Evolutionary conservation across 2,329 filamentous ascomycete species (phyloP).

Genomic region (Pestalotiopsis sp.): DNA sequence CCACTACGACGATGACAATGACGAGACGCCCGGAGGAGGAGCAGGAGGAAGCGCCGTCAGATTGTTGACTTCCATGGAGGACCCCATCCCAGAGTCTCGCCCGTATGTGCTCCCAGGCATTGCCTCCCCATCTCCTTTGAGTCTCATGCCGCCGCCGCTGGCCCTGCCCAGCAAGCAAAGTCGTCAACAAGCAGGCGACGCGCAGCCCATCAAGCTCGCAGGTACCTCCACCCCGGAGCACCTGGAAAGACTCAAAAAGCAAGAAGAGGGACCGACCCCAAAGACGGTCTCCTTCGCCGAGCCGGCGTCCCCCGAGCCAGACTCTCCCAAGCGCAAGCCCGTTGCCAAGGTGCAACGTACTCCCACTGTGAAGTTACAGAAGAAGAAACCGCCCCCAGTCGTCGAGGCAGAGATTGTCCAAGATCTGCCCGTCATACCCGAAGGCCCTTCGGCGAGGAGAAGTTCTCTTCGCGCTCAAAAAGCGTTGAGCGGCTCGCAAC

Average conservation of each 20-base stretch:
- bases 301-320: conserved; percentile 12
- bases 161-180: conserved; percentile 20
- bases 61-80: conserved; percentile 65
- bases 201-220: conserved; percentile 18
- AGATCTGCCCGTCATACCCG: conserved; percentile 52
- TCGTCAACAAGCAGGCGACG: conserved; percentile 14
- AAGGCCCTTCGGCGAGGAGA: conserved; percentile 49
- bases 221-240: conserved; percentile 36
- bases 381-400: conserved; percentile 31
- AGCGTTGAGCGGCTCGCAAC: conserved; percentile 18
- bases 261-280: conserved; percentile 37
- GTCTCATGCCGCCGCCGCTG: conserved; percentile 25
- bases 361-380: conserved; percentile 54
- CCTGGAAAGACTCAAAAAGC: conserved; percentile 36
- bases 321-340: conserved; percentile 25
- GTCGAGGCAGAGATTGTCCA: conserved; percentile 35
- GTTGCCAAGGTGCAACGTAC: conserved; percentile 21
- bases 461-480: conserved; percentile 33
- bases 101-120: conserved; percentile 54
- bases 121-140: conserved; percentile 19
- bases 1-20: conserved; percentile 55
- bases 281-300: conserved; percentile 13
- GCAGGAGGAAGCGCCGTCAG: conserved; percentile 55
- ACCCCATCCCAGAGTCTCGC: conserved; percentile 45
- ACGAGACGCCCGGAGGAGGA: conserved; percentile 44